phyloP scores from a whole-genome alignment of 345 rosid genomes.

The Balakata baccata region DNA sequence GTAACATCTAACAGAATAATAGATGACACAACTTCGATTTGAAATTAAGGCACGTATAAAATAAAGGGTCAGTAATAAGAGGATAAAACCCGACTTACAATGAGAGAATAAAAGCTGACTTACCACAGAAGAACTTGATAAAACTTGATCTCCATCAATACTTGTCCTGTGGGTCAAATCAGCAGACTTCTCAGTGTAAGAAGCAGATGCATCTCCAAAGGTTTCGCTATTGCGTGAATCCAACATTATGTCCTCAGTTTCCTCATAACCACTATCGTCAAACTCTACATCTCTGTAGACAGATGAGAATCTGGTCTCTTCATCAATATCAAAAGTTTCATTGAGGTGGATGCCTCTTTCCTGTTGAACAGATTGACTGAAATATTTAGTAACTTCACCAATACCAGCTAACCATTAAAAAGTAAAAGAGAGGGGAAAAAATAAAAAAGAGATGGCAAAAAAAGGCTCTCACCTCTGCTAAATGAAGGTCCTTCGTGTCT shows the following conservation, averaged over 20 bases:
- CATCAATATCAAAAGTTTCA: slow-evolving; percentile 62
- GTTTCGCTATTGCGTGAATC: slow-evolving; percentile 56
- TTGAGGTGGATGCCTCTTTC: slow-evolving; percentile 72
- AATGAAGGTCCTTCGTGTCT: slow-evolving; percentile 76
- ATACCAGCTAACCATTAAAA: slow-evolving; percentile 2
- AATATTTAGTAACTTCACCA: slow-evolving; percentile 2
- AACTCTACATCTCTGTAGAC: slow-evolving; percentile 50
- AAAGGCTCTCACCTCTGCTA: slow-evolving; percentile 67
- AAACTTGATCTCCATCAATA: slow-evolving; percentile 37
- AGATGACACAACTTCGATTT: neutral
- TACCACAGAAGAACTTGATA: slow-evolving; percentile 54
- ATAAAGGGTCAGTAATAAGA: neutral
- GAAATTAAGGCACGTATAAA: neutral
- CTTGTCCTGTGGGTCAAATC: slow-evolving; percentile 43
- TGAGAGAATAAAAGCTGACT: neutral
- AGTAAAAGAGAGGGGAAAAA: neutral
- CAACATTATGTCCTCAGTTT: slow-evolving; percentile 56
- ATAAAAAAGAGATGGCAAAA: slow-evolving; percentile 3
- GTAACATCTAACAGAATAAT: neutral
- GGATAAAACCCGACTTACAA: slow-evolving; percentile 29
- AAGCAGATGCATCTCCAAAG: slow-evolving; percentile 53
- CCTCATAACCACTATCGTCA: slow-evolving; percentile 80
- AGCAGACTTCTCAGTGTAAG: slow-evolving; percentile 34
- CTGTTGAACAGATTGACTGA: slow-evolving; percentile 41
- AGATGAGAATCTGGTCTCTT: slow-evolving; percentile 81